Evolutionary conservation across 306 rosid species (phyloP).

Genomic region (Malus domestica): DNA sequence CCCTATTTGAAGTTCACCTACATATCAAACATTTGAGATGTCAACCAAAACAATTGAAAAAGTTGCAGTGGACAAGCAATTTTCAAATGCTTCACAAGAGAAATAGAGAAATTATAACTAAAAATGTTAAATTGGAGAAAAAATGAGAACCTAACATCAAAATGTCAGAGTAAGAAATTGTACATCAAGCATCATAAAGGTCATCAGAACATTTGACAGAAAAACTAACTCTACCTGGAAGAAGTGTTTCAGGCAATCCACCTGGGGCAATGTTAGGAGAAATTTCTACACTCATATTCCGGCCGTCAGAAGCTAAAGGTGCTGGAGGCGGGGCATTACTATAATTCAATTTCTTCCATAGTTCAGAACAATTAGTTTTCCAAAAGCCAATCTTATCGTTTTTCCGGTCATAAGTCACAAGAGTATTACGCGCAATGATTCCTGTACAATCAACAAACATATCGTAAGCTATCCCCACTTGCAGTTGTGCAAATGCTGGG

Average conservation of each 20-base stretch:
- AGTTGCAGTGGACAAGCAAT: not conserved
- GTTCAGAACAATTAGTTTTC: slow-evolving; percentile 48
- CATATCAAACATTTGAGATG: slow-evolving; percentile 1
- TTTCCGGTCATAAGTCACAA: slow-evolving; percentile 44
- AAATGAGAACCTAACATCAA: not conserved
- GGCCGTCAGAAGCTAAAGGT: slow-evolving; percentile 8
- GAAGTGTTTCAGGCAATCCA: slow-evolving; percentile 15
- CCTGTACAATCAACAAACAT: slow-evolving; percentile 23
- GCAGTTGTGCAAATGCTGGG: not conserved
- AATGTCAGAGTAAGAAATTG: not conserved
- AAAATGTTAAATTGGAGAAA: not conserved
- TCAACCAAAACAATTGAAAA: slow-evolving; percentile 10
- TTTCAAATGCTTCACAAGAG: not conserved
- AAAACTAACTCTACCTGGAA: slow-evolving; percentile 26
- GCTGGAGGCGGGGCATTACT: slow-evolving; percentile 18
- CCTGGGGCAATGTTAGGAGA: slow-evolving; percentile 17
- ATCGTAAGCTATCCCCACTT: not conserved
- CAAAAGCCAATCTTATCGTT: slow-evolving; percentile 39
- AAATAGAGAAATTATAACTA: not conserved
- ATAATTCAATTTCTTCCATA: slow-evolving; percentile 32
- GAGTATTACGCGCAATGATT: slow-evolving; percentile 45
- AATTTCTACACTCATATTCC: slow-evolving; percentile 16
- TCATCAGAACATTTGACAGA: not conserved
- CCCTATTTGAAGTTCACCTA: slow-evolving; percentile 38
- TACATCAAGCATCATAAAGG: not conserved